A percentile compares a stretch with the other conserved stretches of the same genome.
phyloP scores from a whole-genome alignment of 306 rosid genomes.

The Rosa chinensis region DNA sequence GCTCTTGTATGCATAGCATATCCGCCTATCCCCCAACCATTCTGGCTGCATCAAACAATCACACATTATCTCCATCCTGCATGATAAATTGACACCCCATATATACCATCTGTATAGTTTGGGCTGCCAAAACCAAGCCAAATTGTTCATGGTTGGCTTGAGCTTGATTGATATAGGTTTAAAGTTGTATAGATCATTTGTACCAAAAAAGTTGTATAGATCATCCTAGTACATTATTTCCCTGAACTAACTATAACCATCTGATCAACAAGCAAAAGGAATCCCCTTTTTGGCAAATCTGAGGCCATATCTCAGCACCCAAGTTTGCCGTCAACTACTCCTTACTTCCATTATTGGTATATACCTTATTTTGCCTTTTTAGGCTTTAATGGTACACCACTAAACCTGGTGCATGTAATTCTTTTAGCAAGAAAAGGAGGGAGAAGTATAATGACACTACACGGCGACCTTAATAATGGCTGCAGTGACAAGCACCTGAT shows the following conservation, averaged over 20 bases:
- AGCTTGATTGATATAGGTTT: not conserved
- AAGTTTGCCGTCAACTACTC: not conserved
- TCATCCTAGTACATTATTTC: not conserved
- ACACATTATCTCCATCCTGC: not conserved
- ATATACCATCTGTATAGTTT: not conserved
- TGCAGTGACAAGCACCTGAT: constrained; percentile 8
- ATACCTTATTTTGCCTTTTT: not conserved
- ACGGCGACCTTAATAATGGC: constrained; percentile 5
- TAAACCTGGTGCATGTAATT: not conserved
- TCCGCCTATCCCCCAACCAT: not conserved
- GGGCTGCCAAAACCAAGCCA: not conserved
- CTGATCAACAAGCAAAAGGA: constrained; percentile 1
- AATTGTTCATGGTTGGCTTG: not conserved
- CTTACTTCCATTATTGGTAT: not conserved
- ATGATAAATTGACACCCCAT: not conserved
- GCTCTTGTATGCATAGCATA: not conserved
- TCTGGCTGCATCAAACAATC: not conserved
- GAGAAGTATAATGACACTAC: not conserved
- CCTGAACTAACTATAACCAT: not conserved
- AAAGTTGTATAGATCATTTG: not conserved
- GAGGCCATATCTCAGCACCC: not conserved
- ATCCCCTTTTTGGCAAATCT: constrained; percentile 5
- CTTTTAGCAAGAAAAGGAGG: not conserved
- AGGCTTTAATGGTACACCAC: constrained; percentile 11
- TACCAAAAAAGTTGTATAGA: not conserved